Conservation (phyloP, 139 green algal species). For the Asterochloris sp. region DNA sequence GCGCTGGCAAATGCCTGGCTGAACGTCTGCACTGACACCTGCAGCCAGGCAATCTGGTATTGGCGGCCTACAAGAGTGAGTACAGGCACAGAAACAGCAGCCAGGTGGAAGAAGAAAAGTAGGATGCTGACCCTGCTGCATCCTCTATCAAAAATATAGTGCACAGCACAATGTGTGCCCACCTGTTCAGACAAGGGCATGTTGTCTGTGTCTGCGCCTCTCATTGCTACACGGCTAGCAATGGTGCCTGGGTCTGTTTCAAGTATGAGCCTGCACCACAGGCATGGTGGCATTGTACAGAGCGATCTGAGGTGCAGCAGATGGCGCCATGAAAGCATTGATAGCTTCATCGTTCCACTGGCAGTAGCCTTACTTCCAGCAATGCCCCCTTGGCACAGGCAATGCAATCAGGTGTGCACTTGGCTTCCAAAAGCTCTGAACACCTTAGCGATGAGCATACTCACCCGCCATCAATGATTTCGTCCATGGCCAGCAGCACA, state of each 20-base stretch:
- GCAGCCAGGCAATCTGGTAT: background rate
- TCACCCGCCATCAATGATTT: conserved; percentile 93
- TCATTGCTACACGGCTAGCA: conserved; percentile 92
- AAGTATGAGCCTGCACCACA: conserved; percentile 80
- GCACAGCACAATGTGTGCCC: background rate
- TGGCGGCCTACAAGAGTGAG: background rate
- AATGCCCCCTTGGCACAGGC: background rate
- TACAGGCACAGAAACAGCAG: background rate
- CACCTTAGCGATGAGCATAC: background rate
- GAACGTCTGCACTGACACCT: conserved; percentile 67
- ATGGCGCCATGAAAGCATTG: background rate
- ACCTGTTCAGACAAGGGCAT: conserved; percentile 79
- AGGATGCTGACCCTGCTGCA: background rate
- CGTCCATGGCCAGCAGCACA: conserved; percentile 93
- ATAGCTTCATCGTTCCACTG: background rate
- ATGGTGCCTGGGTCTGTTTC: conserved; percentile 90
- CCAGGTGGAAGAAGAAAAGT: background rate
- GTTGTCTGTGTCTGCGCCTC: conserved; percentile 72
- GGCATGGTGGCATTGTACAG: background rate
- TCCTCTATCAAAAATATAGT: background rate
- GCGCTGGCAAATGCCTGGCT: conserved; percentile 81
- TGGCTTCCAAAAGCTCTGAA: background rate
- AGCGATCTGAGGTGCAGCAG: no score
- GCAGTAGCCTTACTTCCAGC: background rate
- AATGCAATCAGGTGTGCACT: background rate